A percentile compares a stretch with the other conserved stretches of the same genome.
Conservation (phyloP, 2,329 filamentous ascomycete species). For the Colletotrichum spaethianum region DNA sequence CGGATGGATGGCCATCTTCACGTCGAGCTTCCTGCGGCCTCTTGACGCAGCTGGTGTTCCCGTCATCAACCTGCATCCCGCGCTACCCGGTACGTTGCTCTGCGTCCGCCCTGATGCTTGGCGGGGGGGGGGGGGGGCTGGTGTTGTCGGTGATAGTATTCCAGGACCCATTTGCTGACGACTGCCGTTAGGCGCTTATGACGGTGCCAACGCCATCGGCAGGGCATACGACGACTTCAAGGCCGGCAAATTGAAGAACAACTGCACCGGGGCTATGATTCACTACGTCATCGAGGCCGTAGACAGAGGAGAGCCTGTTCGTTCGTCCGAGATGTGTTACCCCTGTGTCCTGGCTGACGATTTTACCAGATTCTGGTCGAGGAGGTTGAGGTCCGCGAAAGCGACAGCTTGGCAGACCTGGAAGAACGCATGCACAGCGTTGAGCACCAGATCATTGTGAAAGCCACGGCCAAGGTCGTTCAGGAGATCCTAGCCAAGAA, state of each 20-base stretch:
- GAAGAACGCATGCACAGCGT: constrained; percentile 80
- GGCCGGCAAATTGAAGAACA: constrained; percentile 73
- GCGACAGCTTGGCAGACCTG: constrained; percentile 68
- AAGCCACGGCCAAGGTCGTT: constrained; percentile 72
- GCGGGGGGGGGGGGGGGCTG: too few relatives aligned
- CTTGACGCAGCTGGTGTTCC: constrained; percentile 72
- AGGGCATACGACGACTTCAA: constrained; percentile 82
- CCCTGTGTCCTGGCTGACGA: constrained; percentile 11
- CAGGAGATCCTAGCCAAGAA: constrained; percentile 52
- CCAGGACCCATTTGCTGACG: background rate
- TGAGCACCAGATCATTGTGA: constrained; percentile 85
- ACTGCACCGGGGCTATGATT: constrained; percentile 87
- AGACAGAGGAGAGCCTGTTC: constrained; percentile 77
- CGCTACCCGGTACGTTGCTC: constrained; percentile 67
- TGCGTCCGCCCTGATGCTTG: constrained; percentile 47
- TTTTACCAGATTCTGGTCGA: constrained; percentile 51
- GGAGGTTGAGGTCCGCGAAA: constrained; percentile 77
- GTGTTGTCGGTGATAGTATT: background rate
- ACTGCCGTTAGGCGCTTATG: constrained; percentile 73
- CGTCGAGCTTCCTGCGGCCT: constrained; percentile 77
- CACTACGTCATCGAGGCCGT: constrained; percentile 88
- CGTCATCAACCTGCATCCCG: constrained; percentile 88
- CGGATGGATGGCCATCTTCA: constrained; percentile 91
- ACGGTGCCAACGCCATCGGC: constrained; percentile 84
- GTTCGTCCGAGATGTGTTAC: constrained; percentile 58